Base-by-base conservation (phyloP, 768 basidiomycete species). In the Podaxis sp. region DNA sequence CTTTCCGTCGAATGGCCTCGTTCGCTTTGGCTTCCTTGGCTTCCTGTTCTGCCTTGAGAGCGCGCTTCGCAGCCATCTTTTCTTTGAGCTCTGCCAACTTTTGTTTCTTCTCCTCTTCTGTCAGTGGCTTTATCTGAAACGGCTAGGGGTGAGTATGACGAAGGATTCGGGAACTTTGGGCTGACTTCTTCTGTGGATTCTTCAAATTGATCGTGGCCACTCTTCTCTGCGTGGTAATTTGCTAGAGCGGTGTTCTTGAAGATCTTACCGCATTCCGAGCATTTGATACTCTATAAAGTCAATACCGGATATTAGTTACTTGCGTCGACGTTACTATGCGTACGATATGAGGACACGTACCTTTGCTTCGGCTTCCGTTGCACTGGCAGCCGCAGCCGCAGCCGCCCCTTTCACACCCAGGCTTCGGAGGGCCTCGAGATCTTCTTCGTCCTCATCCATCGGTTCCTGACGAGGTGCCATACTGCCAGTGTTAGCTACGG, bases 201-300 rank as follows among this genome's bases (percentile, higher is more conserved):
- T 70, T 97, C 95, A 64, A 98, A 98, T 65, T 95, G 88, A 72
- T 93, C 88, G 70, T 99, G 96, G 0, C 96, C 96, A 65, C 87
- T 91, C 78, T 94, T 94, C 73, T 95, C 93, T 0, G 94, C 95
- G 67, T 97, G 95, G 72, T 86, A 96, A 65, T 92, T 91, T 13
- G 93, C 95, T 14, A 96, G 77, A 2, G 91, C 91, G 0, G 91
- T 89, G 66, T 92, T 94, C 68, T 74, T 79, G 79, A 97, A 97
- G 23, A 85, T 79, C 76, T 97, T 97, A 62, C 88, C 85, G 71
- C 95, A 96, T 67, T 89, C 72, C 5, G 85, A 81, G 69, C 92
- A 94, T 74, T 87, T 90, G 76, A 94, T 91, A 69, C 89, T 92
- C 89, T 91, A 52, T 5, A 53, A 23, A 23, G 18, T 28, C 6